Base-by-base conservation (phyloP, 169 alveolate species). In the Fabrea salina region DNA sequence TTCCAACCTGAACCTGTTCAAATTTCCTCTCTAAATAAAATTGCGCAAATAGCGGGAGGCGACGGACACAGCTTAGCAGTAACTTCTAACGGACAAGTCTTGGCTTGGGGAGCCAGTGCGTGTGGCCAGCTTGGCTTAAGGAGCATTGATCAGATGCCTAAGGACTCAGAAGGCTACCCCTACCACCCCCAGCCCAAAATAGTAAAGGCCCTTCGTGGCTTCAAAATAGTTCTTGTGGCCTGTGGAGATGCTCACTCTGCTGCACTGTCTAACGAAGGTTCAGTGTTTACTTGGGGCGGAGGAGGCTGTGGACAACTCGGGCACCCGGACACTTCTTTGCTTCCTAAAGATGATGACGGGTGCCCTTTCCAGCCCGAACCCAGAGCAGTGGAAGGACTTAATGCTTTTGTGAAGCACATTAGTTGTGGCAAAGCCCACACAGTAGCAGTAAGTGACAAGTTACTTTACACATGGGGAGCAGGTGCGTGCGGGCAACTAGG, bases 301-400 rank as follows among this genome's bases (percentile, higher is more conserved):
- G 76, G 76, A 27, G 39, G 64, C 19, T 75, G 82, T 67, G 88
- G 88, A 6, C 76, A 82, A 40, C 67, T 82, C 6, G 88, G 88
- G 2, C 91, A 86, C 72, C 88, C 88, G 22, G 91, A 86, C 61
- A 86, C 91, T 8, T 67, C 75, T 35, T 40, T 82, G 5, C 82
- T 86, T 88, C 91, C 91, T 1, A 86, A 86, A 67, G 91, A 86
- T 72, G 91, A 86, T 59, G 91, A 86, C 64, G 91, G 91, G 4
- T 86, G 91, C 43, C 91, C 91, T 6, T 86, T 75, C 40, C 77
- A 86, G 50, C 91, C 91, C 0, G 84, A 77, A 49, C 91, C 91
- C 0, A 82, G 85, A 40, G 78, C 82, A 4, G 84, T 86, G 8
- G 64, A 82, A n/a, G 86, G 75, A 27, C 64, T 86, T 4, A 75